phyloP scores from a whole-genome alignment of 2,329 filamentous ascomycete genomes.

The Escovopsis sp. region DNA sequence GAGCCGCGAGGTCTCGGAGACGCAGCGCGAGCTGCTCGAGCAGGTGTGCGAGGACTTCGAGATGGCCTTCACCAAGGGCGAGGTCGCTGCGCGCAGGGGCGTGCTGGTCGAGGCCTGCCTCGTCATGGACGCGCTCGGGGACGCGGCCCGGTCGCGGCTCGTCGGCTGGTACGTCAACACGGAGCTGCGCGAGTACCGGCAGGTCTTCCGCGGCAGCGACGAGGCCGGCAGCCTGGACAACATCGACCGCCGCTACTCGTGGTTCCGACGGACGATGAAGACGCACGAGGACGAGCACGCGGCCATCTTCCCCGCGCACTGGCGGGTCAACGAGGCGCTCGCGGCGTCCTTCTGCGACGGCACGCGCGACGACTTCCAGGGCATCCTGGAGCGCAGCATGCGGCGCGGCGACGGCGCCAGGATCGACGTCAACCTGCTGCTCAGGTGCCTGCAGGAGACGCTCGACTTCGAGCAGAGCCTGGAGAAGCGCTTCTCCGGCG shows the following conservation, averaged over 20 bases:
- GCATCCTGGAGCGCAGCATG: slow-evolving; percentile 78
- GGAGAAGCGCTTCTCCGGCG: slow-evolving; percentile 63
- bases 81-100: slow-evolving; percentile 54
- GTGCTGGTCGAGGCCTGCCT: slow-evolving; percentile 76
- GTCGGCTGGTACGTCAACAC: slow-evolving; percentile 98
- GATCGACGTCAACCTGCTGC: slow-evolving; percentile 75
- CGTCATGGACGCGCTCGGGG: slow-evolving; percentile 89
- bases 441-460: slow-evolving; percentile 86
- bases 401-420: slow-evolving; percentile 61
- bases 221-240: slow-evolving; percentile 95
- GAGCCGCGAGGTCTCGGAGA: slow-evolving; percentile 80
- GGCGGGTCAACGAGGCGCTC: slow-evolving; percentile 81
- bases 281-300: slow-evolving; percentile 90
- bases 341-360: slow-evolving; percentile 91
- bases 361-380: slow-evolving; percentile 88
- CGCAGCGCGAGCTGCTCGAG: slow-evolving; percentile 84
- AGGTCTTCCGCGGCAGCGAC: slow-evolving; percentile 91
- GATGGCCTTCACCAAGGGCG: slow-evolving; percentile 78
- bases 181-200: slow-evolving; percentile 84
- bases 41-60: slow-evolving; percentile 99
- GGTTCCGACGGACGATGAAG: slow-evolving; percentile 93
- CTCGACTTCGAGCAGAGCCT: slow-evolving; percentile 91
- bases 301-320: slow-evolving; percentile 69
- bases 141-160: slow-evolving; percentile 65
- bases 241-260: slow-evolving; percentile 84